phyloP scores from a whole-genome alignment of 2,329 filamentous ascomycete species.

The Paecilomyces formosus region DNA sequence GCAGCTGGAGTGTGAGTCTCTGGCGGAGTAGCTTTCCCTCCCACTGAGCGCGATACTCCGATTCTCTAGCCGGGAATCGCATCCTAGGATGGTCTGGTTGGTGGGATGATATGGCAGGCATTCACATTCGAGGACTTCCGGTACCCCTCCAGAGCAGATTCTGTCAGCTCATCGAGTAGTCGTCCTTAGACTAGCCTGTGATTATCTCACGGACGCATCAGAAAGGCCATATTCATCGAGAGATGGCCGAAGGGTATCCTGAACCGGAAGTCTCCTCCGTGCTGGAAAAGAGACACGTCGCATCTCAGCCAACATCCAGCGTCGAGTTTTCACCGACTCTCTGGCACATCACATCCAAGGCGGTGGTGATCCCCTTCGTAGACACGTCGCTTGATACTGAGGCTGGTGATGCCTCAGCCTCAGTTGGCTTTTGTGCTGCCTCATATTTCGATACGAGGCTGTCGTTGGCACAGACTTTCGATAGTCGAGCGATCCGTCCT shows the following conservation, averaged over 20 bases:
- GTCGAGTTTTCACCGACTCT: background rate
- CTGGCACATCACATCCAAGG: background rate
- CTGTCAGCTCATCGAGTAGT: background rate
- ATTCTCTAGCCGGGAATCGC: background rate
- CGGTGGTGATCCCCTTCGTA: background rate
- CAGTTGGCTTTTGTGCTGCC: background rate
- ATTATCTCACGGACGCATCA: background rate
- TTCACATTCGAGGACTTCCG: background rate
- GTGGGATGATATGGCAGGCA: background rate
- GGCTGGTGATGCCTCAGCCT: background rate
- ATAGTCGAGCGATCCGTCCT: background rate
- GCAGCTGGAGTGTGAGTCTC: background rate
- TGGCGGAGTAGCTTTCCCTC: background rate
- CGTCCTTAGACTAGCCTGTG: background rate
- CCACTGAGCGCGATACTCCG: background rate
- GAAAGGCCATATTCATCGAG: background rate
- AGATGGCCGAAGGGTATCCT: background rate
- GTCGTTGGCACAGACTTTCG: background rate
- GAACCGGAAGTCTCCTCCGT: background rate
- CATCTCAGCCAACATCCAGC: background rate
- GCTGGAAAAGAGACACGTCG: background rate
- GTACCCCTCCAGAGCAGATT: background rate
- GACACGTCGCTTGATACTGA: background rate
- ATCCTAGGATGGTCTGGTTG: background rate
- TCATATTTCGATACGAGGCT: background rate